phyloP scores from a whole-genome alignment of 1,284 basidiomycete genomes.

The Meira nashicola region DNA sequence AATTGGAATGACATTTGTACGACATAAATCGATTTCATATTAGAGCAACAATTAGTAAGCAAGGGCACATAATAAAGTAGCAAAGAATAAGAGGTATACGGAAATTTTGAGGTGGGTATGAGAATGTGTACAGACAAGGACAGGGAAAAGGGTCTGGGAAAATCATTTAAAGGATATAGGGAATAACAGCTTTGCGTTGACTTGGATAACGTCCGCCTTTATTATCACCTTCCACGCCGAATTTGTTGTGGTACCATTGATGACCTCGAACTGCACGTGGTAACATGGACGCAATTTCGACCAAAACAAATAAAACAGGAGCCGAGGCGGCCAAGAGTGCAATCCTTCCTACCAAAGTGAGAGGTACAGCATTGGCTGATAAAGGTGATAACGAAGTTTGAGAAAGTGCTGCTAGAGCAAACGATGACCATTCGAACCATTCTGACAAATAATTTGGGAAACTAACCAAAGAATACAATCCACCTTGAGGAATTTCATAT shows the following conservation, averaged over 20 bases:
- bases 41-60: too few species aligned
- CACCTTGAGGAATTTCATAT: constrained; percentile 78
- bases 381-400: constrained; percentile 29
- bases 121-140: too few species aligned
- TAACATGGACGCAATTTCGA: constrained; percentile 69
- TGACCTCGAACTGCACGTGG: constrained; percentile 75
- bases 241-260: constrained; percentile 70
- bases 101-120: too few species aligned
- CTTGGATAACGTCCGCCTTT: constrained; percentile 59
- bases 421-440: constrained; percentile 56
- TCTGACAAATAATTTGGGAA: constrained; percentile 90
- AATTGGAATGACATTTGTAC: too few species aligned
- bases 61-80: too few species aligned
- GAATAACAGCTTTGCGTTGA: constrained; percentile 64
- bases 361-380: constrained; percentile 2
- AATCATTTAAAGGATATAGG: constrained; percentile 61
- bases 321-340: constrained; percentile 28
- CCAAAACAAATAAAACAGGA: constrained; percentile 61
- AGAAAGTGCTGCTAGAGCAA: constrained; percentile 36
- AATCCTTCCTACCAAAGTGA: background rate
- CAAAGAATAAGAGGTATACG: too few species aligned
- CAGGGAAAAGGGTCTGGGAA: too few species aligned
- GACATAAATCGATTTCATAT: too few species aligned
- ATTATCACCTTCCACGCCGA: constrained; percentile 56
- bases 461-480: constrained; percentile 72